Evolutionary conservation across 2,329 filamentous ascomycete genomes (phyloP).

Genomic region (Fusarium sp.): DNA sequence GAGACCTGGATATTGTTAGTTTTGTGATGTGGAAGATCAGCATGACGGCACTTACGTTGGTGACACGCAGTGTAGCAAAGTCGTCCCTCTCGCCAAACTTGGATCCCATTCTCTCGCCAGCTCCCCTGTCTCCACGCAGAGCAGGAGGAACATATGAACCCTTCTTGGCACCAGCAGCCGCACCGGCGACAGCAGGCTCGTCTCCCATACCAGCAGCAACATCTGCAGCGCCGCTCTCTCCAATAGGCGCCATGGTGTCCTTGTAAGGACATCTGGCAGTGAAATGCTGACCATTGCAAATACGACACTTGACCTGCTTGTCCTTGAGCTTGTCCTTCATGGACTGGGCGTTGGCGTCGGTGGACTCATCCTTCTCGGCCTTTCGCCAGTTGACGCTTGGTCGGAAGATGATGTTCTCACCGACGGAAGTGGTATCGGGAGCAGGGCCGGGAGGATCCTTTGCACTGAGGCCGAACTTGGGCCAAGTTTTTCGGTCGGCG

Average conservation of each 20-base stretch:
- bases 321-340: constrained; percentile 91
- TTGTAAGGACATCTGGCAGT: constrained; percentile 99
- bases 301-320: constrained; percentile 99
- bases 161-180: constrained; percentile 65
- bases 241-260: constrained; percentile 95
- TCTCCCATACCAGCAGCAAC: constrained; percentile 67
- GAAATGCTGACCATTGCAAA: constrained; percentile 99
- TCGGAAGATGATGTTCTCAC: constrained; percentile 98
- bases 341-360: constrained; percentile 77
- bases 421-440: constrained; percentile 89
- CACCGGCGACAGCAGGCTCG: constrained; percentile 60
- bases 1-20: constrained; percentile 74
- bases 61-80: constrained; percentile 94
- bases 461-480: constrained; percentile 91
- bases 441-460: constrained; percentile 87
- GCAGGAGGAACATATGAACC: constrained; percentile 95
- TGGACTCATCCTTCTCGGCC: constrained; percentile 84
- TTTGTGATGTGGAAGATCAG: neutral
- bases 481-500: constrained; percentile 91
- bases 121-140: constrained; percentile 76
- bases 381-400: constrained; percentile 95
- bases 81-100: constrained; percentile 96
- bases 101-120: constrained; percentile 86
- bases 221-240: constrained; percentile 68
- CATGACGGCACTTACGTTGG: constrained; percentile 79